Evolutionary conservation across 1,284 basidiomycete species (phyloP).

Genomic region (Sporisorium exsertum): DNA sequence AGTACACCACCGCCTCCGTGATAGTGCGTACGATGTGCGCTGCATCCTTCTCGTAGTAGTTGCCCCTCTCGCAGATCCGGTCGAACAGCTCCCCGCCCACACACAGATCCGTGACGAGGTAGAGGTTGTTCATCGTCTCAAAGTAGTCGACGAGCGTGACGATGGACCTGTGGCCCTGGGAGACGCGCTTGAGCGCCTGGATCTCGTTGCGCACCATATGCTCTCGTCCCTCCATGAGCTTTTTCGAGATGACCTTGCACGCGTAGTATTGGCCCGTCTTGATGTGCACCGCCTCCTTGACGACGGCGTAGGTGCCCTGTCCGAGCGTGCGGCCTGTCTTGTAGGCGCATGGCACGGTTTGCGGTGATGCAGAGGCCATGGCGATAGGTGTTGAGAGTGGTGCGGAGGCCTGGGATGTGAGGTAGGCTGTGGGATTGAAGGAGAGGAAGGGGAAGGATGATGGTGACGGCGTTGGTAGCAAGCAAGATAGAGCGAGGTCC

Average conservation of each 20-base stretch:
- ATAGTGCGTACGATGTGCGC: slow-evolving; percentile 89
- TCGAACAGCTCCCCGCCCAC: slow-evolving; percentile 98
- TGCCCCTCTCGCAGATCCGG: slow-evolving; percentile 95
- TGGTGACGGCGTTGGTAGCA: background rate
- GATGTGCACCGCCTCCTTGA: slow-evolving; percentile 95
- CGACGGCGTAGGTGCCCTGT: slow-evolving; percentile 90
- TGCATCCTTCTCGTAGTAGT: slow-evolving; percentile 96
- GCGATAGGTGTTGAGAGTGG: background rate
- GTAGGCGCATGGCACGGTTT: slow-evolving; percentile 67
- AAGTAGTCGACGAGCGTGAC: slow-evolving; percentile 90
- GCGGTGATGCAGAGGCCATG: slow-evolving; percentile 43
- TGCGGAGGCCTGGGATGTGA: background rate
- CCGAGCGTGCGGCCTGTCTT: slow-evolving; percentile 72
- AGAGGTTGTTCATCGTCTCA: slow-evolving; percentile 90
- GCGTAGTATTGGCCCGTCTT: slow-evolving; percentile 76
- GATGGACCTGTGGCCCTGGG: slow-evolving; percentile 84
- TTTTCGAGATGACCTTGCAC: slow-evolving; percentile 80
- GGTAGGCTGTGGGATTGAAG: no score
- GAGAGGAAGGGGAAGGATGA: background rate
- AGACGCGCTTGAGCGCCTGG: slow-evolving; percentile 91
- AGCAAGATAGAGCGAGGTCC: no score
- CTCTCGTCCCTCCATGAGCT: slow-evolving; percentile 82
- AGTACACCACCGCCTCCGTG: slow-evolving; percentile 86
- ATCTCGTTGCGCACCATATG: slow-evolving; percentile 92
- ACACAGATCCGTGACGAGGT: slow-evolving; percentile 93